Percentiles rank a stretch among this genome's conserved stretches.
Conservation (phyloP, 257 asterid genomes). For the Buddleja alternifolia region DNA sequence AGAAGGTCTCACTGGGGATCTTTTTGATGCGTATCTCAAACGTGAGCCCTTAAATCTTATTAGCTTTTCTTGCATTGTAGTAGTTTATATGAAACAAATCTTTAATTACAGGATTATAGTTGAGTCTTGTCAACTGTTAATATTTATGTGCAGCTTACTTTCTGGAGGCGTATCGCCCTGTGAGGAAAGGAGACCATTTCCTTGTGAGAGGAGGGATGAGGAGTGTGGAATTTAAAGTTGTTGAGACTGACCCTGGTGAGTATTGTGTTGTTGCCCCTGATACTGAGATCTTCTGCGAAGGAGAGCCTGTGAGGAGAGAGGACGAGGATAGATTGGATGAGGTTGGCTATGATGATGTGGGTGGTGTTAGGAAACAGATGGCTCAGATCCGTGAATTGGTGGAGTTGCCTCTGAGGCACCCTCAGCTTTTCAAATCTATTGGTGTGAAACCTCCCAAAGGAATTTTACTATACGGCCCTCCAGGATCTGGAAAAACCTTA, state of each 20-base stretch:
- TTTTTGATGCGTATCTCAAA: conserved; percentile 47
- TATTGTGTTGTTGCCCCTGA: conserved; percentile 80
- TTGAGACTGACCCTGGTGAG: conserved; percentile 73
- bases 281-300: conserved; percentile 72
- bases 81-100: not conserved
- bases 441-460: conserved; percentile 82
- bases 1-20: conserved; percentile 56
- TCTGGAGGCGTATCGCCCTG: conserved; percentile 69
- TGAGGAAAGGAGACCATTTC: conserved; percentile 65
- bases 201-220: conserved; percentile 80
- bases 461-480: conserved; percentile 61
- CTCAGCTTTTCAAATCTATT: conserved; percentile 70
- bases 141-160: conserved; percentile 54
- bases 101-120: too few relatives aligned
- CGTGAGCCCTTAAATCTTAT: conserved; percentile 32
- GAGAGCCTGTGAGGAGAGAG: conserved; percentile 69
- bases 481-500: conserved; percentile 65
- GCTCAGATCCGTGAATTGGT: conserved; percentile 80
- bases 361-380: conserved; percentile 79
- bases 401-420: conserved; percentile 73
- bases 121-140: not conserved
- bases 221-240: conserved; percentile 66
- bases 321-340: conserved; percentile 71
- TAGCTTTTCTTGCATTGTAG: not conserved
- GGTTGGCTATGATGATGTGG: conserved; percentile 77